A percentile compares a stretch with the other conserved stretches of the same genome.
Conservation (phyloP, 129 eudicot genomes). For the Lactuca saligna region DNA sequence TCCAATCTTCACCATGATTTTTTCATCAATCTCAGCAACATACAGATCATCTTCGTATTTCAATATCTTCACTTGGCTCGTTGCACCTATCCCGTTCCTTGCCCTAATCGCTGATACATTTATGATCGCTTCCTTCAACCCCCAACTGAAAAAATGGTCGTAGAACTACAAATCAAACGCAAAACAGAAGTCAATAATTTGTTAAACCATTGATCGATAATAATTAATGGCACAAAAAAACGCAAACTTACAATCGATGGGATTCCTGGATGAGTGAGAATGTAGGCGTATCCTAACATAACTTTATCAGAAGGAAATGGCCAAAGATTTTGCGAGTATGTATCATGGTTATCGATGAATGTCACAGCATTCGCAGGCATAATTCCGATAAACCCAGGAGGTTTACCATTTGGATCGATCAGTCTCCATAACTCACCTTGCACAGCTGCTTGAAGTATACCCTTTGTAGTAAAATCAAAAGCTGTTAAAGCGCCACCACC, state of each 20-base stretch:
- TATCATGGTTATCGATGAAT: slow-evolving; percentile 75
- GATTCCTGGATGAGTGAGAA: slow-evolving; percentile 82
- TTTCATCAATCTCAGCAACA: slow-evolving; percentile 63
- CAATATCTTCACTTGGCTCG: slow-evolving; percentile 64
- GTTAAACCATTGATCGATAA: neutral
- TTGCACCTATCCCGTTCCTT: slow-evolving; percentile 48
- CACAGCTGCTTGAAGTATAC: slow-evolving; percentile 76
- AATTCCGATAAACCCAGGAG: slow-evolving; percentile 70
- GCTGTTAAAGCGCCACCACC: slow-evolving; percentile 63
- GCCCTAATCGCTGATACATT: slow-evolving; percentile 38
- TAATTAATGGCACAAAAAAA: neutral
- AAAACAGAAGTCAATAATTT: neutral
- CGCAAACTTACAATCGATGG: slow-evolving; percentile 52
- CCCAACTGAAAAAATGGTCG: slow-evolving; percentile 78
- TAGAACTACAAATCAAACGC: slow-evolving; percentile 49
- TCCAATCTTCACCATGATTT: slow-evolving; percentile 55
- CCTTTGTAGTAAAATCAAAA: slow-evolving; percentile 74
- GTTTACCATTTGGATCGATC: slow-evolving; percentile 59
- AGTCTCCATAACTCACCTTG: slow-evolving; percentile 71
- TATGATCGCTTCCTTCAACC: slow-evolving; percentile 50
- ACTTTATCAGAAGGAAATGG: slow-evolving; percentile 85
- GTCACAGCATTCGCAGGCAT: slow-evolving; percentile 56
- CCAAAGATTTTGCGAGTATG: slow-evolving; percentile 64
- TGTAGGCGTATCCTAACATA: slow-evolving; percentile 74
- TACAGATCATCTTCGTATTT: slow-evolving; percentile 67